A percentile compares a stretch with the other conserved stretches of the same genome.
Conservation (phyloP, 306 rosid genomes). For the Cercis canadensis region DNA sequence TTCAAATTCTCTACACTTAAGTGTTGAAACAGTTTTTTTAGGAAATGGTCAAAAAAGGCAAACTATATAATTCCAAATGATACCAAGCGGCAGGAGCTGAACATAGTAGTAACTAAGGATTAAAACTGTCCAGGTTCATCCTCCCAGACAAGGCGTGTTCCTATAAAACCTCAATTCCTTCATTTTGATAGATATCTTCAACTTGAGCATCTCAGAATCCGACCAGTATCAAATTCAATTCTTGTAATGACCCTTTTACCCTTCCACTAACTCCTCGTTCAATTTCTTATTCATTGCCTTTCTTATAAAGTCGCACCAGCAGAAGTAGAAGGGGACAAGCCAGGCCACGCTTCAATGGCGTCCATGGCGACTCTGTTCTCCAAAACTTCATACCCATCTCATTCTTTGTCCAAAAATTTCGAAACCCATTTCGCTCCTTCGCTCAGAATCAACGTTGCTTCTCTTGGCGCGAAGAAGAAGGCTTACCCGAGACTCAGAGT, state of each 20-base stretch:
- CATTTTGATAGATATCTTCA: slow-evolving; percentile 14
- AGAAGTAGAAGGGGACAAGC: background rate
- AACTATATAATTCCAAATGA: too few species aligned
- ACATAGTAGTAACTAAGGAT: too few species aligned
- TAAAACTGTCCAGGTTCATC: slow-evolving; percentile 47
- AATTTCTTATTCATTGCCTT: background rate
- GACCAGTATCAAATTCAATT: background rate
- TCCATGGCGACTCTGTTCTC: slow-evolving; percentile 76
- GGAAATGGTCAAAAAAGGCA: too few species aligned
- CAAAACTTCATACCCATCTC: slow-evolving; percentile 56
- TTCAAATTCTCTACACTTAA: too few species aligned
- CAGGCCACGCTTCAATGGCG: slow-evolving; percentile 65
- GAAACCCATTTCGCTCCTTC: slow-evolving; percentile 57
- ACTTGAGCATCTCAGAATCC: background rate
- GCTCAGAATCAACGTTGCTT: slow-evolving; percentile 34
- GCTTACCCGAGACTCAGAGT: slow-evolving; percentile 51
- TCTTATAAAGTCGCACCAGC: slow-evolving; percentile 17
- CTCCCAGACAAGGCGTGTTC: slow-evolving; percentile 1
- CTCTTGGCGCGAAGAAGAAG: slow-evolving; percentile 13
- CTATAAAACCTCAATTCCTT: slow-evolving; percentile 14
- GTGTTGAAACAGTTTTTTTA: too few species aligned
- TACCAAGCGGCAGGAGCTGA: too few species aligned
- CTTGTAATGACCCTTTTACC: slow-evolving; percentile 36
- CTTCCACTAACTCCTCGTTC: slow-evolving; percentile 41
- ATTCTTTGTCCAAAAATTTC: slow-evolving; percentile 40